phyloP scores from a whole-genome alignment of 768 basidiomycete genomes.

The Cystobasidiopsis lactophilus region DNA sequence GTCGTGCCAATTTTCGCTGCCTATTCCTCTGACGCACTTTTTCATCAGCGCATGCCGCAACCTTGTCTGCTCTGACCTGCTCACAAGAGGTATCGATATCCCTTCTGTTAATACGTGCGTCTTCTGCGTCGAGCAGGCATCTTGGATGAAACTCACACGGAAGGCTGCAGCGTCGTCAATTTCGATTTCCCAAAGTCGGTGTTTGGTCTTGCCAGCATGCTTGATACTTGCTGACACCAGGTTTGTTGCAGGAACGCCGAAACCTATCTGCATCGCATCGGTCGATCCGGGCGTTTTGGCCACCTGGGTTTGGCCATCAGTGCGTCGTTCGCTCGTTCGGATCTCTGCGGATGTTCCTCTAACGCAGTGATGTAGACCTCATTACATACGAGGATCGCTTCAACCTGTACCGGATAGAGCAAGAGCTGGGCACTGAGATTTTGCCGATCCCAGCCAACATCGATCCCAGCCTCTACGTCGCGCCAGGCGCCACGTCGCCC shows the following conservation, averaged over 20 bases:
- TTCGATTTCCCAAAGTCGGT: conserved; percentile 86
- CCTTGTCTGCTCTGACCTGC: conserved; percentile 85
- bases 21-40: too few species aligned
- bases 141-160: not conserved
- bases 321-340: not conserved
- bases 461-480: conserved; percentile 80
- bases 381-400: conserved; percentile 96
- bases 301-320: conserved; percentile 89
- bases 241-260: conserved; percentile 44
- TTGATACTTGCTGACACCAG: not conserved
- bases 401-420: conserved; percentile 93
- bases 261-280: conserved; percentile 95
- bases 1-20: too few species aligned
- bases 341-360: not conserved
- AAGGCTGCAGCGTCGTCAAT: conserved; percentile 66
- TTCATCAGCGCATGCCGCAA: conserved; percentile 55
- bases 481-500: conserved; percentile 32
- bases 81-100: conserved; percentile 98
- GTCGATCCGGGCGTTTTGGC: conserved; percentile 90
- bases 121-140: not conserved
- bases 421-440: conserved; percentile 95
- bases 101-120: conserved; percentile 60
- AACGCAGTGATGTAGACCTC: conserved; percentile 30
- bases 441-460: conserved; percentile 79
- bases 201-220: not conserved